Base-by-base conservation (phyloP, 2,329 filamentous ascomycete genomes). In the Dryadomyces quercivorus region DNA sequence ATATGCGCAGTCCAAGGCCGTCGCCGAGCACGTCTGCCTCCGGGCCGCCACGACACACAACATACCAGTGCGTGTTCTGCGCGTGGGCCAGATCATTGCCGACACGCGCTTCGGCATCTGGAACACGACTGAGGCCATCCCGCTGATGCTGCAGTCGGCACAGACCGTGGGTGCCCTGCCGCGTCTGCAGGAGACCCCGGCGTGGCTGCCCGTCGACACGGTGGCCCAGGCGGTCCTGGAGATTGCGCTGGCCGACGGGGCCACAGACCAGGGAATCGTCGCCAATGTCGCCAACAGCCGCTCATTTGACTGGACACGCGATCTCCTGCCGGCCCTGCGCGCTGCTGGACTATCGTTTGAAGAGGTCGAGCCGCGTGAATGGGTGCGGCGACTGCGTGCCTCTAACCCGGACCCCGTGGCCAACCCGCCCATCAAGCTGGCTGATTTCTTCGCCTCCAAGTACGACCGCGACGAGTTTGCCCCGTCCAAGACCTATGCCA, bases 361-460 rank as follows among this genome's bases (percentile, higher is more conserved):
- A 1, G 66, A 69, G 3, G 72, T 78, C 0, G 63, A 69, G 5
- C 66, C 67, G 0, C 62, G 60, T 9, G 68, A 74, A 55, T 77
- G 75, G 75, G 62, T 78, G 26, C 58, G 61, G 0, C 63, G 70
- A 1, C 62, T 79, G 7, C 65, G 72, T 2, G 65, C 58, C 2
- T 75, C 58, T 46, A 34, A 61, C 38, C 26, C 55, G 45, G 50
- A 72, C 46, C 72, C 45, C 3, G 50, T 42, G 0, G 69, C 77
- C 40, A 80, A 80, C 58, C 75, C 77, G 9, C 70, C 74, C 0
- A 69, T 77, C 57, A 78, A 78, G 61, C 65, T 80, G 1, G 57
- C 77, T 1, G 74, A 77, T 44, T 80, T 77, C 65, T 80, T 78
- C 56, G 64, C 67, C 1, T 61, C 58, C n/a, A 75, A 75, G 58